These are phyloP conservation scores for Galerina marginata DNA, from an alignment of 768 basidiomycete species.

Conservation along the genomic window DNA sequence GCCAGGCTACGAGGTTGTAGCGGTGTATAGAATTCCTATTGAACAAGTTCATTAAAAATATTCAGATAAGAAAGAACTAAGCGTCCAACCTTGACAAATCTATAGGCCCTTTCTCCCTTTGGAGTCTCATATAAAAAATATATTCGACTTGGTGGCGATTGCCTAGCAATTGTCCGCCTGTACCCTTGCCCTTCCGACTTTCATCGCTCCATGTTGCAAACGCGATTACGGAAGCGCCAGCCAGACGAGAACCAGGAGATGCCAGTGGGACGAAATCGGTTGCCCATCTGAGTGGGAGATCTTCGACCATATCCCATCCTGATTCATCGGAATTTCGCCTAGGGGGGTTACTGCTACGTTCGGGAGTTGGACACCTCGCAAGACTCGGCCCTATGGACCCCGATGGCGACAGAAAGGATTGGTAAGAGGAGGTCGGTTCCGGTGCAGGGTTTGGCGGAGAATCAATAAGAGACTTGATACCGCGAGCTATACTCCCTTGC, in stretches of 20 bases:
- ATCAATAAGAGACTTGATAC: conserved; percentile 65
- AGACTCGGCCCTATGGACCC: conserved; percentile 13
- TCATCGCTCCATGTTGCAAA: conserved; percentile 77
- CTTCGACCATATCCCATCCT: conserved; percentile 64
- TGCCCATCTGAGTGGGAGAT: conserved; percentile 76
- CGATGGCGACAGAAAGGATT: conserved; percentile 36
- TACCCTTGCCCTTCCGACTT: conserved; percentile 43
- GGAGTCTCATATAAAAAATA: conserved; percentile 83
- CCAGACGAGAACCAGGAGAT: conserved; percentile 64
- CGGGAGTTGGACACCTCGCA: conserved; percentile 13
- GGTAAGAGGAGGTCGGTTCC: conserved; percentile 38
- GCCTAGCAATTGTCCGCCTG: conserved; percentile 66
- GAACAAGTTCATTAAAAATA: conserved; percentile 6
- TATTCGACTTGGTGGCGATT: conserved; percentile 74
- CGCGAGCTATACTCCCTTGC: conserved; percentile 63
- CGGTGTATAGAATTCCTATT: conserved; percentile 85
- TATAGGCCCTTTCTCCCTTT: conserved; percentile 81
- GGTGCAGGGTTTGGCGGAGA: conserved; percentile 19
- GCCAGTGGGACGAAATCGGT: conserved; percentile 86
- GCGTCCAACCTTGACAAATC: conserved; percentile 72
- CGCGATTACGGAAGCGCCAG: conserved; percentile 59
- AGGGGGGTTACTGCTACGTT: conserved; percentile 7
- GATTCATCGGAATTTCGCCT: conserved; percentile 47
- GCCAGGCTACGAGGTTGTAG: conserved; percentile 64
- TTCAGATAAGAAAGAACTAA: neutral